Conservation (phyloP, 1,284 basidiomycete genomes). For the Pisolithus thermaeus region DNA sequence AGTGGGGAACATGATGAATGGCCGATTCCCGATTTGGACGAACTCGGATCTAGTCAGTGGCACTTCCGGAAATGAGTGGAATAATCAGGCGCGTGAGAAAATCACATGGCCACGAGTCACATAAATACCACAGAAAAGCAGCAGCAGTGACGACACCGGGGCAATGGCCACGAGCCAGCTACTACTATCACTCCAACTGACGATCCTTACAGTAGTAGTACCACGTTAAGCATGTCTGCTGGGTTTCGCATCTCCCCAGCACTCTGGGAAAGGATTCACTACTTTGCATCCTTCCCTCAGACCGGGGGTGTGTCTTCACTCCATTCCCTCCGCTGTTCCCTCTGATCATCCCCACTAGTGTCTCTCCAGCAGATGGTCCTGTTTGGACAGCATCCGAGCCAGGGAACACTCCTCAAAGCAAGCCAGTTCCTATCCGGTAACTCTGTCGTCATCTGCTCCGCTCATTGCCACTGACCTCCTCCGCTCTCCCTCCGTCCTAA, state of each 20-base stretch:
- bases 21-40: too few relatives aligned
- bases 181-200: too few relatives aligned
- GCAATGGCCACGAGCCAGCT: too few relatives aligned
- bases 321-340: too few relatives aligned
- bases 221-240: slow-evolving; percentile 18
- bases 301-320: slow-evolving; percentile 63
- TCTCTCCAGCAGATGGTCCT: slow-evolving; percentile 31
- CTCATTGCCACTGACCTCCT: not conserved
- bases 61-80: too few relatives aligned
- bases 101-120: too few relatives aligned
- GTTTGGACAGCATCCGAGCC: slow-evolving; percentile 29
- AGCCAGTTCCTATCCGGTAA: slow-evolving; percentile 25
- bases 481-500: not conserved
- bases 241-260: slow-evolving; percentile 69
- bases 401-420: slow-evolving; percentile 26
- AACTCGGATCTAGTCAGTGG: too few relatives aligned
- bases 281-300: slow-evolving; percentile 92
- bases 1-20: slow-evolving; percentile 56
- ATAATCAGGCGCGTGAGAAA: too few relatives aligned
- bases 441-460: not conserved
- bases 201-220: too few relatives aligned
- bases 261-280: slow-evolving; percentile 92
- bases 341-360: slow-evolving; percentile 10
- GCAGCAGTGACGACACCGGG: too few relatives aligned
- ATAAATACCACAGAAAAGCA: too few relatives aligned